Evolutionary conservation across 129 eudicot genomes (phyloP), one percentile per base, ranked within the genome.

Genomic region (Gnaphalium uliginosum): DNA sequence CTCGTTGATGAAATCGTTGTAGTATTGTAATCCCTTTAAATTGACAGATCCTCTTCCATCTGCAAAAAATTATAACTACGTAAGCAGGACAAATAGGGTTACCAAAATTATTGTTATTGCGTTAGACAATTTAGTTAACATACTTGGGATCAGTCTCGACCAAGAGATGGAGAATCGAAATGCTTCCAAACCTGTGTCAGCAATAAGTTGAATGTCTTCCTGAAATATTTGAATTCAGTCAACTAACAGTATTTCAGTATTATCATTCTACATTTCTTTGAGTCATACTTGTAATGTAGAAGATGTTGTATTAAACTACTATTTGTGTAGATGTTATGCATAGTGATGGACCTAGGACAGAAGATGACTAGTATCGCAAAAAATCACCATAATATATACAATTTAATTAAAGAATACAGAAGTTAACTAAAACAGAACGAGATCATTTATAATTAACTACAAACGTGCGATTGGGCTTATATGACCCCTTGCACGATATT

Each of bases 101-200:
- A 14, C 65, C 5, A 11, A 66, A 65, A 4, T 60, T 21, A 24
- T 15, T 23, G 0, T 15, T 2, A 1, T 33, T 25, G 26, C 1
- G 50, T 54, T 29, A 58, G 41, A 54, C 29, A 21, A 14, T 79
- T 22, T 46, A 63, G 62, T 8, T 30, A 73, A 73, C 87, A 65
- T 91, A 91, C 97, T 74, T 30, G 97, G 97, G 46, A 92, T 85
- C 35, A 92, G 85, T 81, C 97, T 82, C 64, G 97, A 86, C 97
- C 97, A 92, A 56, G 97, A 89, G 78, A 92, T 87, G 24, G 96
- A 92, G 67, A 89, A 77, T 56, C 96, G 81, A 54, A 72, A 92
- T 74, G 89, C 97, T 69, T 92, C 97, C 83, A 92, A 59, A 21
- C 89, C 85, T 1, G 85, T 89, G 67, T 89, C 88, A 14, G 72